phyloP scores from a whole-genome alignment of 306 rosid genomes.

The Phaseolus lunatus region DNA sequence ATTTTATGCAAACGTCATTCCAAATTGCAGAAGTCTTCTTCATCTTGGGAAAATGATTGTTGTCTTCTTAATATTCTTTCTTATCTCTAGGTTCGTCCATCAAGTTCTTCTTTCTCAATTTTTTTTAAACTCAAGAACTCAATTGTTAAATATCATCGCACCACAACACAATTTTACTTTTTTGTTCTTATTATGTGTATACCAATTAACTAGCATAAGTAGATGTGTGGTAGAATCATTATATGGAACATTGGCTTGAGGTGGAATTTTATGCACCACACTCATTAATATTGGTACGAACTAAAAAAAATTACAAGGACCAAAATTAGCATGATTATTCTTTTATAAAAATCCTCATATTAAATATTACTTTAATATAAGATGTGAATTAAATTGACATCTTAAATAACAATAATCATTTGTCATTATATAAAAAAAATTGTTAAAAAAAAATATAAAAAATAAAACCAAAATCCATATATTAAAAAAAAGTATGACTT shows the following conservation, averaged over 20 bases:
- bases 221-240: background rate
- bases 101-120: background rate
- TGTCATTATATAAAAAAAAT: too few relatives aligned
- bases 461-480: too few relatives aligned
- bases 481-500: too few relatives aligned
- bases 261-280: background rate
- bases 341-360: too few relatives aligned
- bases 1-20: background rate
- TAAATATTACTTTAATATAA: too few relatives aligned
- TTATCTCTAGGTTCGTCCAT: background rate
- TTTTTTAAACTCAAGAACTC: too few relatives aligned
- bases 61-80: background rate
- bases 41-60: background rate
- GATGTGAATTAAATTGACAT: too few relatives aligned
- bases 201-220: background rate
- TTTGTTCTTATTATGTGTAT: background rate
- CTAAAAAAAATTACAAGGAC: too few relatives aligned
- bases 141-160: background rate
- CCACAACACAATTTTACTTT: background rate
- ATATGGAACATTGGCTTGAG: background rate
- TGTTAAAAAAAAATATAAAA: too few relatives aligned
- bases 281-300: too few relatives aligned
- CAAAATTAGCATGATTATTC: too few relatives aligned
- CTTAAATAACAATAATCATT: too few relatives aligned
- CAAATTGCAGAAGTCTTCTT: background rate